A percentile compares a stretch with the other conserved stretches of the same genome.
These are phyloP conservation scores for Croton setiger DNA, from an alignment of 441 rosid genomes.

Conservation along the genomic window DNA sequence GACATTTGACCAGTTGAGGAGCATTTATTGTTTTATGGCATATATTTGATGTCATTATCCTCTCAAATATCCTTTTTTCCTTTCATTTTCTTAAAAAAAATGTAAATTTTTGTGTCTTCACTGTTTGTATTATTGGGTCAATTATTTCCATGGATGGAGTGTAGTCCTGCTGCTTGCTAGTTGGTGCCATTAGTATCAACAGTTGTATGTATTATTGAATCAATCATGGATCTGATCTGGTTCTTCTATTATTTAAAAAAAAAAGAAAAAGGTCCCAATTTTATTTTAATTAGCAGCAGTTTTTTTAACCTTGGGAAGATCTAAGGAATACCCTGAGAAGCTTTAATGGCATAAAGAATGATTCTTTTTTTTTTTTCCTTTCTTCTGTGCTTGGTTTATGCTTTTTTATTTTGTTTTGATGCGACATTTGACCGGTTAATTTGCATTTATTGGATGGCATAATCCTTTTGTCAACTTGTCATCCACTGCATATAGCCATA, in stretches of 20 bases:
- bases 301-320: not conserved
- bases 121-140: conserved; percentile 15
- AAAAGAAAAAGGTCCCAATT: not conserved
- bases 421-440: conserved; percentile 25
- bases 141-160: conserved; percentile 13
- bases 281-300: not conserved
- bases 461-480: conserved; percentile 22
- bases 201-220: conserved; percentile 8
- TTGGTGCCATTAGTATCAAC: conserved; percentile 7
- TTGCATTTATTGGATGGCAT: conserved; percentile 30
- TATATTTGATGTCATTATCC: conserved; percentile 40
- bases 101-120: conserved; percentile 6
- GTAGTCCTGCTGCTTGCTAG: conserved; percentile 1
- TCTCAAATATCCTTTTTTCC: conserved; percentile 21
- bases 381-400: conserved; percentile 11
- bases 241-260: too few species aligned
- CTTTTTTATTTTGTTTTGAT: conserved; percentile 13
- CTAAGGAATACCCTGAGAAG: not conserved
- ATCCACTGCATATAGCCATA: conserved; percentile 1
- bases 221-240: conserved; percentile 6
- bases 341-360: conserved; percentile 14
- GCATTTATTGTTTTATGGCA: conserved; percentile 39
- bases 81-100: not conserved
- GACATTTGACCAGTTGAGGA: conserved; percentile 37
- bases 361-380: conserved; percentile 12